Percentiles rank a stretch among this genome's conserved stretches.
These are phyloP conservation scores for Xylariaceae sp. DNA, from an alignment of 2,329 filamentous ascomycete genomes.

Conservation along the genomic window DNA sequence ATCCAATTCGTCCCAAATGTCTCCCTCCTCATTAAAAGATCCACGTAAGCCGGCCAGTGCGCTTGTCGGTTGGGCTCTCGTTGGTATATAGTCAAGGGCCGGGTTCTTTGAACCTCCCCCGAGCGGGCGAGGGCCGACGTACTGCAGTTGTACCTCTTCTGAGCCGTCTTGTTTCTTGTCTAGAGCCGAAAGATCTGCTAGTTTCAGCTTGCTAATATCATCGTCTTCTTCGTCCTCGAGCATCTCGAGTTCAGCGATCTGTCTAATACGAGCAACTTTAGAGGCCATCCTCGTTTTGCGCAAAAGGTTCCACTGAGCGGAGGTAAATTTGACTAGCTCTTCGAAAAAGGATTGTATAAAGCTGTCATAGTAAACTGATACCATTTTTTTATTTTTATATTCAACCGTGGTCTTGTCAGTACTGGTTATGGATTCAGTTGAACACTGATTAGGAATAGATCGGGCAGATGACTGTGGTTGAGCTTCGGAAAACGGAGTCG, in stretches of 20 bases:
- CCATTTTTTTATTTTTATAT: slow-evolving; percentile 75
- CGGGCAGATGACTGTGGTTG: slow-evolving; percentile 45
- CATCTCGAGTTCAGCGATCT: slow-evolving; percentile 65
- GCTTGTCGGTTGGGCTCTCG: slow-evolving; percentile 37
- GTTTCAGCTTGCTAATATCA: slow-evolving; percentile 43
- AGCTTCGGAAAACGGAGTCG: slow-evolving; percentile 55
- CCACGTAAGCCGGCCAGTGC: slow-evolving; percentile 36
- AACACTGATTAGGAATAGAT: slow-evolving; percentile 59
- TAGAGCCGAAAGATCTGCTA: slow-evolving; percentile 23
- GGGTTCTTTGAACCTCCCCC: slow-evolving; percentile 37
- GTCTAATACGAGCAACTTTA: slow-evolving; percentile 71
- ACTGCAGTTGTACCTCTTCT: slow-evolving; percentile 45
- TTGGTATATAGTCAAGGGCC: slow-evolving; percentile 32
- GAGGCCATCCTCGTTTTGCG: slow-evolving; percentile 87
- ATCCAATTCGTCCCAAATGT: slow-evolving; percentile 76
- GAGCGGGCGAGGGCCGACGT: slow-evolving; percentile 49
- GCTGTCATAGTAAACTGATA: slow-evolving; percentile 92
- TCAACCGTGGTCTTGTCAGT: slow-evolving; percentile 57
- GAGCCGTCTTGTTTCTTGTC: slow-evolving; percentile 21
- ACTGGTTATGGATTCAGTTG: slow-evolving; percentile 59
- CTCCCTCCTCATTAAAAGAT: slow-evolving; percentile 44
- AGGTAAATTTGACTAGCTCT: slow-evolving; percentile 80
- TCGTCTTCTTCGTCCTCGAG: slow-evolving; percentile 52
- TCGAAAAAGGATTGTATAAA: slow-evolving; percentile 86
- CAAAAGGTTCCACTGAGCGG: slow-evolving; percentile 80